Evolutionary conservation across 768 basidiomycete species (phyloP).

Genomic region (Russula sp.): DNA sequence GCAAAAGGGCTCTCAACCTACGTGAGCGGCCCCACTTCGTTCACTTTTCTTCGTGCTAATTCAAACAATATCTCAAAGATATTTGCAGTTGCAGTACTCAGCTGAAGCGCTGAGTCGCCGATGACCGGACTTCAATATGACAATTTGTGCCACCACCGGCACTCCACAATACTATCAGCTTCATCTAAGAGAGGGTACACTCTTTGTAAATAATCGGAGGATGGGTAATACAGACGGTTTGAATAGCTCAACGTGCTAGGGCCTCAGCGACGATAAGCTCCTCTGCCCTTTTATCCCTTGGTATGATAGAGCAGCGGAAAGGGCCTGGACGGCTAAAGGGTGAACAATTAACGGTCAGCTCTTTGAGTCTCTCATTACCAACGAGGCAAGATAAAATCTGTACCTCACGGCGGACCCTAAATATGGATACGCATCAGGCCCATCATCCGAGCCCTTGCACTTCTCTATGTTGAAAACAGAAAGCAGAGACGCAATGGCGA

Average conservation of each 20-base stretch:
- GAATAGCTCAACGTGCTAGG: background rate
- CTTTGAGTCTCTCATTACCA: background rate
- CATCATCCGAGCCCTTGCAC: background rate
- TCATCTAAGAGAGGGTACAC: too few species aligned
- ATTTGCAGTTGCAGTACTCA: too few species aligned
- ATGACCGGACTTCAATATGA: too few species aligned
- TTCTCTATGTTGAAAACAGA: constrained; percentile 4
- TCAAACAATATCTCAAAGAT: too few species aligned
- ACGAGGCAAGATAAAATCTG: background rate
- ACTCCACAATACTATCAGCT: too few species aligned
- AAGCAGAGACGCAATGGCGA: constrained; percentile 4
- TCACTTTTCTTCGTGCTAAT: too few species aligned
- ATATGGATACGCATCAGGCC: background rate
- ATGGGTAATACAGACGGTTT: too few species aligned
- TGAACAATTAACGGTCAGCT: background rate
- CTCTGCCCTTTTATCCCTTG: background rate
- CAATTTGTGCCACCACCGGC: too few species aligned
- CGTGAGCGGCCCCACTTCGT: too few species aligned
- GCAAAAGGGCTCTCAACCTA: too few species aligned
- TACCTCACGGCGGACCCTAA: background rate
- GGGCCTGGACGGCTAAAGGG: background rate
- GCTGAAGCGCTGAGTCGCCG: too few species aligned
- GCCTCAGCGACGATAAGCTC: background rate
- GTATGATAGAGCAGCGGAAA: background rate
- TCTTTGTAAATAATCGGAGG: too few species aligned